Evolutionary conservation across 495 filamentous ascomycete species (phyloP).

Genomic region (Tuber magnatum): DNA sequence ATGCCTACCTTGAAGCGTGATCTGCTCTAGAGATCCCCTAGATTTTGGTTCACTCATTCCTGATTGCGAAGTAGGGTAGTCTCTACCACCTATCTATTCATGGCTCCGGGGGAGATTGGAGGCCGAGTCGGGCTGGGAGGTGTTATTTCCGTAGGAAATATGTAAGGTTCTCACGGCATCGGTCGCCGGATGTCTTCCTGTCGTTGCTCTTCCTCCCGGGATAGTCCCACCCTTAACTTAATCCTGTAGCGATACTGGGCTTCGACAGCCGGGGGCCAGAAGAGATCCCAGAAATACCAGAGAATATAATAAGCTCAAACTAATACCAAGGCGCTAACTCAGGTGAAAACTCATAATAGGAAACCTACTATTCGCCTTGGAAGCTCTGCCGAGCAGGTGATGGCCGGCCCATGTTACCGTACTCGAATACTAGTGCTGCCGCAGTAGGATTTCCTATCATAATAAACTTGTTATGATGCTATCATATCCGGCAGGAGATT

Average conservation of each 20-base stretch:
- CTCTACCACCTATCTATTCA: neutral
- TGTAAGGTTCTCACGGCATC: neutral
- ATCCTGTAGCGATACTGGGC: too few relatives aligned
- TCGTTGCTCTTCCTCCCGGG: conserved; percentile 5
- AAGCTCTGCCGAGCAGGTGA: neutral
- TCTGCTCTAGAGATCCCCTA: neutral
- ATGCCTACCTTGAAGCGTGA: neutral
- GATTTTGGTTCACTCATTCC: neutral
- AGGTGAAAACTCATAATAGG: neutral
- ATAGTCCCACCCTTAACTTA: neutral
- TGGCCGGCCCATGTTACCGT: neutral
- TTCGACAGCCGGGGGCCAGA: neutral
- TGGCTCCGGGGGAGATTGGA: neutral
- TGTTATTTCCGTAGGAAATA: neutral
- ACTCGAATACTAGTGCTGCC: neutral
- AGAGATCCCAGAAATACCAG: neutral
- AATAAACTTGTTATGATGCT: neutral
- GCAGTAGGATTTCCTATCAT: neutral
- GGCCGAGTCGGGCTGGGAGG: neutral
- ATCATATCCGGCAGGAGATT: neutral
- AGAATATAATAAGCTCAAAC: neutral
- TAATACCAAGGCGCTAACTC: neutral
- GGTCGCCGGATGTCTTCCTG: conserved; percentile 1
- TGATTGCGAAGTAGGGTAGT: neutral
- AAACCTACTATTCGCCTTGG: neutral